Conservation (phyloP, 2,329 filamentous ascomycete genomes). For the Laburnicola sp. region DNA sequence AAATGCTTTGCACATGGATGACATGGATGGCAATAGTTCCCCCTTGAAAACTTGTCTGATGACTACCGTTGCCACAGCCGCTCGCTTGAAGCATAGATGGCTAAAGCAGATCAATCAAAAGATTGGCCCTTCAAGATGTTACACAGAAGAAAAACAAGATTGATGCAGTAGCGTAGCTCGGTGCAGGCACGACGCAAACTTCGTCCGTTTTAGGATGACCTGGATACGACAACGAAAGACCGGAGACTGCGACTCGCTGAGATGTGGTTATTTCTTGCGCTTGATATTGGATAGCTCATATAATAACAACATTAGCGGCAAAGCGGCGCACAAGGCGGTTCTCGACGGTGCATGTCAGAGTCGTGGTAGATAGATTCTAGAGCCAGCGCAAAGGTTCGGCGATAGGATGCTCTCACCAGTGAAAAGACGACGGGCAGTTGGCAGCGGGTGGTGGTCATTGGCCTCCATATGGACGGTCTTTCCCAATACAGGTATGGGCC, state of each 20-base stretch:
- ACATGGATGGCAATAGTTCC: slow-evolving; percentile 14
- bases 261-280: no score
- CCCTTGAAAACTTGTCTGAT: slow-evolving; percentile 31
- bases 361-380: background rate
- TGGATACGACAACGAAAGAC: slow-evolving; percentile 22
- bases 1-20: background rate
- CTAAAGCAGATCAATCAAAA: slow-evolving; percentile 21
- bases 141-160: slow-evolving; percentile 20
- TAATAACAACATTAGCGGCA: no score
- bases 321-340: no score
- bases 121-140: slow-evolving; percentile 23
- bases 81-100: slow-evolving; percentile 30
- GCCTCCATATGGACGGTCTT: slow-evolving; percentile 22
- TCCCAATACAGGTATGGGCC: slow-evolving; percentile 26
- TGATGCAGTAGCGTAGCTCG: slow-evolving; percentile 22
- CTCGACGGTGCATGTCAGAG: no score
- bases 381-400: background rate
- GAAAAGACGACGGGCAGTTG: slow-evolving; percentile 10
- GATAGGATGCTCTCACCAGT: background rate
- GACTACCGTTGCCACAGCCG: slow-evolving; percentile 19
- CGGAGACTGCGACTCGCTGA: slow-evolving; percentile 10
- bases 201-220: slow-evolving; percentile 24
- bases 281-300: no score
- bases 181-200: slow-evolving; percentile 16
- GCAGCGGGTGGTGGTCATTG: slow-evolving; percentile 22